Evolutionary conservation across 2,329 filamentous ascomycete species (phyloP), one percentile per base, ranked within the genome.

Genomic region (Alternaria brassicicola): DNA sequence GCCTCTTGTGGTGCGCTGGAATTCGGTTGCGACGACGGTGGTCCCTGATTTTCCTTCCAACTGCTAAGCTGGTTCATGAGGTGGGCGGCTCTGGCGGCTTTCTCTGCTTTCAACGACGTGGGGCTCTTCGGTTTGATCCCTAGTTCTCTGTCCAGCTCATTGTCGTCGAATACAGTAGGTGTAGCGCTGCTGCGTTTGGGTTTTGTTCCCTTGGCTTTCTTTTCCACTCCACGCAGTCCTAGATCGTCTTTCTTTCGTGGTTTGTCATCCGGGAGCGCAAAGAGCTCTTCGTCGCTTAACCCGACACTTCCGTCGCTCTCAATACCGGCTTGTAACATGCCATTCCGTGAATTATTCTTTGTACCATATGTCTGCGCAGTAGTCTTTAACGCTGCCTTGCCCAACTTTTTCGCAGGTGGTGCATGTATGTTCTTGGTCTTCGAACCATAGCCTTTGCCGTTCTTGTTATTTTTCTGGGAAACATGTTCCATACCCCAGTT

Each of bases 1-100:
- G 52, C 52, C 39, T 67, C 55, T 17, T 58, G 61, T 6, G 65
- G 61, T 19, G 65, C 62, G 35, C 59, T 68, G 7, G 66, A 66
- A 10, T 60, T 38, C 6, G 63, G 62, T 12, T 65, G 63, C 2
- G 64, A 70, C 3, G 67, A 67, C 1, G 28, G 23, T n/a, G 45
- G 58, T 10, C 41, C 54, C 28, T 59, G 46, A 7, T 60, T 63
- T n/a, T 63, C 38, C 31, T 58, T 56, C 61, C 62, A 68, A 21
- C 59, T 53, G 25, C 51, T 65, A 13, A 69, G 62, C 17, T 69
- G 64, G 43, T 65, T 52, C 12, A 59, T 50, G 1, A 67, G 51
- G n/a, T 53, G 46, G 25, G 62, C 54, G n/a, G 60, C 52, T 25
- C 62, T 62, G 9, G 47, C 43, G 7, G 45, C 49, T 13, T 51